Evolutionary conservation across 2,329 filamentous ascomycete genomes (phyloP).

Genomic region (Diaporthe velutina): DNA sequence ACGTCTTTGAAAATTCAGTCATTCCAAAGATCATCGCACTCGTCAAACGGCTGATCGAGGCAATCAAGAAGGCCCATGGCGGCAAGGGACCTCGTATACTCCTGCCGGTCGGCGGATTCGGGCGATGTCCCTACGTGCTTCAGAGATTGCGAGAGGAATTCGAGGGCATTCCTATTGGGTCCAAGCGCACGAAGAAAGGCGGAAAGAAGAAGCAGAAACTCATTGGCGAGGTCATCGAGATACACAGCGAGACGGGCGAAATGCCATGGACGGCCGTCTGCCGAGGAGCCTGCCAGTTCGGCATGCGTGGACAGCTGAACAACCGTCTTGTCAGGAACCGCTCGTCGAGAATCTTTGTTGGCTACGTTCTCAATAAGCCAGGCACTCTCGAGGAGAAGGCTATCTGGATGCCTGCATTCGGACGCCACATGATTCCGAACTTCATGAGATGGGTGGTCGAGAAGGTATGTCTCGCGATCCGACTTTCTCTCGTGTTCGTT

Average conservation of each 20-base stretch:
- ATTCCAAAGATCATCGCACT: background rate
- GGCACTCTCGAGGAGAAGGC: background rate
- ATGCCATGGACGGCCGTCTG: background rate
- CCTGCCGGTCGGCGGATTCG: background rate
- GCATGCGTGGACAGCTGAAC: background rate
- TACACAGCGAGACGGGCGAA: background rate
- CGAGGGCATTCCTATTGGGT: rapidly evolving
- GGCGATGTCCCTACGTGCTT: background rate
- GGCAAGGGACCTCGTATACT: background rate
- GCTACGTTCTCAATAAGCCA: background rate
- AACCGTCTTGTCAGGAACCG: background rate
- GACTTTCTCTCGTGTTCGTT: too few species aligned
- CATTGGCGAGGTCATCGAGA: background rate
- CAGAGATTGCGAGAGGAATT: slow-evolving; percentile 1
- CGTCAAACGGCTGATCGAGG: background rate
- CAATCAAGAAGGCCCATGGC: background rate
- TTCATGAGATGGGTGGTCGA: background rate
- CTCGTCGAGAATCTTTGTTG: background rate
- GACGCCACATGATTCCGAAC: background rate
- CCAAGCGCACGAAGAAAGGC: background rate
- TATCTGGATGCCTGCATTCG: background rate
- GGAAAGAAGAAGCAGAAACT: background rate
- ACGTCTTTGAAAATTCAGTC: background rate
- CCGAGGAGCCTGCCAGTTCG: background rate
- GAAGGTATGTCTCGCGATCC: background rate